Evolutionary conservation across 352 stramenopile species (phyloP).

Genomic region (Pythium dissotocum): DNA sequence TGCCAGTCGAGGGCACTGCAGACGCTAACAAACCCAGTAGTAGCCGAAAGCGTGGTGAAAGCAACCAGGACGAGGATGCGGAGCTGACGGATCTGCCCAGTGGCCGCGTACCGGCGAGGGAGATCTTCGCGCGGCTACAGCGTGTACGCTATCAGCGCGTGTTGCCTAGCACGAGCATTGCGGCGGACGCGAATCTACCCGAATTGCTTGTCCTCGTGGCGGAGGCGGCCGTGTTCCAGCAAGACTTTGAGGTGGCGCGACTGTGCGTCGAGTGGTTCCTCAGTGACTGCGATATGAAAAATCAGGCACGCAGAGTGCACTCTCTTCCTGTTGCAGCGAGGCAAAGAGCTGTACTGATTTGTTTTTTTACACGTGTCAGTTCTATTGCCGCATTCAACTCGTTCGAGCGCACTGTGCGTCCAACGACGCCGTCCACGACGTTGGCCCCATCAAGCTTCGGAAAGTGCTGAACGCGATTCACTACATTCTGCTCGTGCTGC

Average conservation of each 20-base stretch:
- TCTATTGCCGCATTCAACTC: slow-evolving; percentile 88
- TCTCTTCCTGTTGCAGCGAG: neutral
- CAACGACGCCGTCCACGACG: slow-evolving; percentile 39
- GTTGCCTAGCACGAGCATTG: slow-evolving; percentile 30
- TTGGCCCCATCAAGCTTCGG: slow-evolving; percentile 41
- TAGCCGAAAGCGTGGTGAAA: neutral
- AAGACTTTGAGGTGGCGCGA: slow-evolving; percentile 60
- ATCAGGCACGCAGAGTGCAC: slow-evolving; percentile 56
- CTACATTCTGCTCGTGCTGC: slow-evolving; percentile 72
- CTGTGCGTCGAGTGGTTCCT: slow-evolving; percentile 73
- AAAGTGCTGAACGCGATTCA: slow-evolving; percentile 74
- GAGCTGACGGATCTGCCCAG: neutral
- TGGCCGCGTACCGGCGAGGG: slow-evolving; percentile 28
- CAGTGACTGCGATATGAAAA: slow-evolving; percentile 53
- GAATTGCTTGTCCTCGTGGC: slow-evolving; percentile 81
- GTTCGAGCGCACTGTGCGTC: slow-evolving; percentile 69
- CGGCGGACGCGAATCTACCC: slow-evolving; percentile 40
- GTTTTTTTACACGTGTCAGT: slow-evolving; percentile 32
- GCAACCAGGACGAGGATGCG: neutral
- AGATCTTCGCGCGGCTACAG: slow-evolving; percentile 42
- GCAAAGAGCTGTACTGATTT: neutral
- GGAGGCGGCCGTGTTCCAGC: slow-evolving; percentile 66
- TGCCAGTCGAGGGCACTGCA: slow-evolving; percentile 23
- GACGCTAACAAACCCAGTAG: slow-evolving; percentile 4
- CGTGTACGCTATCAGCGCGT: slow-evolving; percentile 36